phyloP scores from a whole-genome alignment of 2,329 filamentous ascomycete species.

The Arthroderma uncinatum region DNA sequence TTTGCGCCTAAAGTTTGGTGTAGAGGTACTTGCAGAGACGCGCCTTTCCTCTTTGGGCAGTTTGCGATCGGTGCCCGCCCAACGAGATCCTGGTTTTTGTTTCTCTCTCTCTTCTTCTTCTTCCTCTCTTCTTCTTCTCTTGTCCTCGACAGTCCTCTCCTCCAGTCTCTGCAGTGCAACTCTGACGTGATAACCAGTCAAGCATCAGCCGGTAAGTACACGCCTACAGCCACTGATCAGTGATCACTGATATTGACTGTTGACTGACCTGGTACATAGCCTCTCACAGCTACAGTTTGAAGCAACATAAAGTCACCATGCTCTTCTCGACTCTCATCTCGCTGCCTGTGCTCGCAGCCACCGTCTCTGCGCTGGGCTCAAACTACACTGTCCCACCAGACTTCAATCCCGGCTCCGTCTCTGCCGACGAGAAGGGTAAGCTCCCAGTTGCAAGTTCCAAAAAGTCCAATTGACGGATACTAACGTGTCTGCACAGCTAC shows the following conservation, averaged over 20 bases:
- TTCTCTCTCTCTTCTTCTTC: background rate
- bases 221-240: too few relatives aligned
- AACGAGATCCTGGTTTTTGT: too few relatives aligned
- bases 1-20: too few relatives aligned
- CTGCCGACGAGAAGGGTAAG: constrained; percentile 24
- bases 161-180: background rate
- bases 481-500: constrained; percentile 24
- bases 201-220: too few relatives aligned
- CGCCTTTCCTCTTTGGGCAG: constrained; percentile 2
- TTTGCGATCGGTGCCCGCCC: background rate
- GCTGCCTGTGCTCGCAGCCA: constrained; percentile 36
- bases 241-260: too few relatives aligned
- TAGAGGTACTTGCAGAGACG: background rate
- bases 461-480: background rate
- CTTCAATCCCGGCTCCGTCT: constrained; percentile 35
- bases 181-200: background rate
- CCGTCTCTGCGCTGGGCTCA: constrained; percentile 33
- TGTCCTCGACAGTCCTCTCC: background rate
- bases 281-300: background rate
- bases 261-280: too few relatives aligned
- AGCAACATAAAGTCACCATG: constrained; percentile 17
- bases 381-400: constrained; percentile 25
- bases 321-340: constrained; percentile 38
- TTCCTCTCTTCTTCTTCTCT: background rate
- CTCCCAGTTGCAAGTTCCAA: constrained; percentile 8